Conservation (phyloP, 108 stramenopile species). For the Fragilaria crotonensis region DNA sequence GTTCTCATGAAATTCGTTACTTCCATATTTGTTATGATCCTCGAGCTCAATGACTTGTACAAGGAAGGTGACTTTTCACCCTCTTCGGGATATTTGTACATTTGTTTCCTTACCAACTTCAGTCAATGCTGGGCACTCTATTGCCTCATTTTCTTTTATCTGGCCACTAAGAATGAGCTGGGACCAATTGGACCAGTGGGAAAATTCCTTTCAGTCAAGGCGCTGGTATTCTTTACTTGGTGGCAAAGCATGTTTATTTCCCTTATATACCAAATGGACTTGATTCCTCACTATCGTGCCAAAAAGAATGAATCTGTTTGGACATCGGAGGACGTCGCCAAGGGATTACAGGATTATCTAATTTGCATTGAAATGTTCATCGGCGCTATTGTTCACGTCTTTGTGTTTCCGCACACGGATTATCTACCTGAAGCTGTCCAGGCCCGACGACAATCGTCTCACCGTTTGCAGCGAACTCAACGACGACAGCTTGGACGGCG, state of each 20-base stretch:
- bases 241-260: constrained; percentile 85
- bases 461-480: background rate
- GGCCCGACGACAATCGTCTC: constrained; percentile 34
- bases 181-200: constrained; percentile 85
- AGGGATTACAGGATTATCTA: constrained; percentile 92
- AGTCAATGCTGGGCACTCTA: constrained; percentile 96
- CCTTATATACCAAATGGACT: constrained; percentile 72
- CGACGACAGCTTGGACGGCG: background rate
- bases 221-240: constrained; percentile 96
- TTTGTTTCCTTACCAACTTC: constrained; percentile 82
- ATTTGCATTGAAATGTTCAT: constrained; percentile 98
- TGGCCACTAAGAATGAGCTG: constrained; percentile 86
- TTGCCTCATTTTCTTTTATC: constrained; percentile 92
- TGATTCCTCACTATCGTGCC: constrained; percentile 66
- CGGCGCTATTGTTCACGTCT: constrained; percentile 86
- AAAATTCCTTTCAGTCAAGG: constrained; percentile 93
- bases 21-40: constrained; percentile 43
- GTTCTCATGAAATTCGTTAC: constrained; percentile 80
- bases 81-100: constrained; percentile 78
- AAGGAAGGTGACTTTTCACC: constrained; percentile 85
- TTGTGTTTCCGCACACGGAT: constrained; percentile 92
- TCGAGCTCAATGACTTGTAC: constrained; percentile 68
- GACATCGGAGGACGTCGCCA: constrained; percentile 88
- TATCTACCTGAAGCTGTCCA: constrained; percentile 64
- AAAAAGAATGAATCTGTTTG: constrained; percentile 32